These are phyloP conservation scores for Candida tammaniensis DNA, from an alignment of 805 yeast genomes.

Conservation along the genomic window DNA sequence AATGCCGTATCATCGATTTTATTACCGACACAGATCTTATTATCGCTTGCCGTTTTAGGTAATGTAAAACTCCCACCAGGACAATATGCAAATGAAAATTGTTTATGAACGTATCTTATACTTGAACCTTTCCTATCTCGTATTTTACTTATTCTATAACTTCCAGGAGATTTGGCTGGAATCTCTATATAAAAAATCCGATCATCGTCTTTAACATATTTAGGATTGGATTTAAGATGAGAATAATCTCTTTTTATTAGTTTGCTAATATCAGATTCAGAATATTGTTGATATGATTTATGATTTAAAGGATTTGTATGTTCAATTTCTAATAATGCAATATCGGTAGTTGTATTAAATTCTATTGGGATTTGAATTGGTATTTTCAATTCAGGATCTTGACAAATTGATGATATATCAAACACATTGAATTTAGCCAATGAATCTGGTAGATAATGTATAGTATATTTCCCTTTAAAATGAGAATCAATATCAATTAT, in stretches of 20 bases:
- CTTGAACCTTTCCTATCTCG: constrained; percentile 60
- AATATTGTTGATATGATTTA: constrained; percentile 48
- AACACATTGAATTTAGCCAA: constrained; percentile 82
- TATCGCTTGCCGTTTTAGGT: constrained; percentile 25
- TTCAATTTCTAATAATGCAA: constrained; percentile 64
- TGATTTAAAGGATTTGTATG: constrained; percentile 55
- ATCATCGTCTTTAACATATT: constrained; percentile 26
- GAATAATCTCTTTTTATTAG: constrained; percentile 28
- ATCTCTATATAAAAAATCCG: constrained; percentile 59
- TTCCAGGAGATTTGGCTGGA: constrained; percentile 69
- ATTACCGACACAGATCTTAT: constrained; percentile 53
- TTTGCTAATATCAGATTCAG: constrained; percentile 53
- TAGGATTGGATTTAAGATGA: constrained; percentile 20
- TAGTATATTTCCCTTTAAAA: constrained; percentile 81
- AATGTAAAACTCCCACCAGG: constrained; percentile 63
- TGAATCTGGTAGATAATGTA: constrained; percentile 87
- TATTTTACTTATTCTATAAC: constrained; percentile 68
- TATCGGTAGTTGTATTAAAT: constrained; percentile 74
- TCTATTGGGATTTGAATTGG: constrained; percentile 58
- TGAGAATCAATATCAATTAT: constrained; percentile 53
- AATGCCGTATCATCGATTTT: constrained; percentile 41
- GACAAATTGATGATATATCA: constrained; percentile 57
- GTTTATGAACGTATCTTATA: constrained; percentile 59
- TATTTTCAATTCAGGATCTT: constrained; percentile 6
- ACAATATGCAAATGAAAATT: constrained; percentile 68